These are phyloP conservation scores for Trametes villosa DNA, from an alignment of 768 basidiomycete species.

Conservation along the genomic window DNA sequence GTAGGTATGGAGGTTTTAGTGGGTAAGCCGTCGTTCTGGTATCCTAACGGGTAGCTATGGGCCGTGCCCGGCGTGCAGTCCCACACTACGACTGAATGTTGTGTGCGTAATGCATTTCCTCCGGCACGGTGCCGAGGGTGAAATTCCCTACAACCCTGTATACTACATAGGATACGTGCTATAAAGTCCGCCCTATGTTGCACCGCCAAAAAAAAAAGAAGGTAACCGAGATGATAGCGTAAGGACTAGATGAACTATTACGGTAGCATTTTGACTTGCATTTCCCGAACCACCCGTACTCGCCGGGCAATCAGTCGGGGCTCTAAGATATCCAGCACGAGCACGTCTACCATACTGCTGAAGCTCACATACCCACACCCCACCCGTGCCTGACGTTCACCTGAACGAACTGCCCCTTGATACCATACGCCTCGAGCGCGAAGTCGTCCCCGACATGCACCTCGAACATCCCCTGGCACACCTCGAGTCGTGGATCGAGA, in stretches of 20 bases:
- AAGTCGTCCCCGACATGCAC: not conserved
- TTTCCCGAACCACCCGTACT: too few species aligned
- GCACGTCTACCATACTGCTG: too few species aligned
- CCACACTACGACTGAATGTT: not conserved
- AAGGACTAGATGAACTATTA: not conserved
- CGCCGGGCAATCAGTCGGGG: too few species aligned
- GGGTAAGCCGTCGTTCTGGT: not conserved
- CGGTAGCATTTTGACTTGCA: too few species aligned
- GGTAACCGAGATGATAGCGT: too few species aligned
- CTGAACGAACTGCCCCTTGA: not conserved
- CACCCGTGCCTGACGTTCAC: not conserved
- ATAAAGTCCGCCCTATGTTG: too few species aligned
- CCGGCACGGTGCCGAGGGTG: not conserved
- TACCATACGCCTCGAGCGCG: not conserved
- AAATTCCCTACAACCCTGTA: not conserved
- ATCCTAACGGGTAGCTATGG: not conserved
- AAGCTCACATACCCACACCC: too few species aligned
- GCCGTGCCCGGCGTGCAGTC: not conserved
- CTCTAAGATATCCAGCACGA: too few species aligned
- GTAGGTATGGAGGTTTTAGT: not conserved
- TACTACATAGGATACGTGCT: too few species aligned
- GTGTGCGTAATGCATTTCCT: conserved; percentile 1
- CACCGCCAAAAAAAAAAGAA: too few species aligned
- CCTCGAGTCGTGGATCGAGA: not conserved
- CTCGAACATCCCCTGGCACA: not conserved